Percentiles rank a stretch among this genome's conserved stretches.
These are phyloP conservation scores for Bromus sterilis DNA, from an alignment of 176 grass and related monocot genomes.

Conservation along the genomic window DNA sequence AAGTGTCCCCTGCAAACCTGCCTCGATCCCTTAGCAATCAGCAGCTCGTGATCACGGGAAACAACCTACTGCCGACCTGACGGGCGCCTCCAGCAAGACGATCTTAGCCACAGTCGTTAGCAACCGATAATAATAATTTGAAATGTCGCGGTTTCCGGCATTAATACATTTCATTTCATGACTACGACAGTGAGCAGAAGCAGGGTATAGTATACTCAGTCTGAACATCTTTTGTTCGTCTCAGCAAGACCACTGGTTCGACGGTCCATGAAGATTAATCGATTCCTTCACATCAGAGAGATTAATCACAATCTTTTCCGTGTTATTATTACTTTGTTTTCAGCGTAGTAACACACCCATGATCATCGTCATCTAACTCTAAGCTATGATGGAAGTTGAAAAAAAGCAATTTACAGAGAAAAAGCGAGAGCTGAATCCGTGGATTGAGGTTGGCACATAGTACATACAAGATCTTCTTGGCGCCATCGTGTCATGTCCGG, in stretches of 20 bases:
- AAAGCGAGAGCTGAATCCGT: background rate
- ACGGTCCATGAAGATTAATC: background rate
- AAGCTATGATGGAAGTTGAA: background rate
- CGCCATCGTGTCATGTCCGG: conserved; percentile 33
- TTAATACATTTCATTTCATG: background rate
- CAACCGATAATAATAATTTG: background rate
- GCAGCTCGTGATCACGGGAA: background rate
- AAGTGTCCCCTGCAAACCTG: background rate
- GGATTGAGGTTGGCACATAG: no score
- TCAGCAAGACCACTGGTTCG: background rate
- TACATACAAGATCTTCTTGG: no score
- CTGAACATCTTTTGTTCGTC: background rate
- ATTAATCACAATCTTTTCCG: conserved; percentile 6
- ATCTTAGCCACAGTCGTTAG: background rate
- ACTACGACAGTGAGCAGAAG: background rate
- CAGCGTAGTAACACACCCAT: no score
- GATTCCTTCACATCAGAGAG: background rate
- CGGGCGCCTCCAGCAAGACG: background rate
- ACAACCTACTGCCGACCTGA: background rate
- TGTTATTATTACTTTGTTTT: no score
- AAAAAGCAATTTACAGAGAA: background rate
- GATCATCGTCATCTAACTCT: background rate
- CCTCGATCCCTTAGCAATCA: background rate
- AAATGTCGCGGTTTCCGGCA: background rate
- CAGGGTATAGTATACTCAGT: background rate